Base-by-base conservation (phyloP, 345 rosid genomes). In the Physaria fendleri region DNA sequence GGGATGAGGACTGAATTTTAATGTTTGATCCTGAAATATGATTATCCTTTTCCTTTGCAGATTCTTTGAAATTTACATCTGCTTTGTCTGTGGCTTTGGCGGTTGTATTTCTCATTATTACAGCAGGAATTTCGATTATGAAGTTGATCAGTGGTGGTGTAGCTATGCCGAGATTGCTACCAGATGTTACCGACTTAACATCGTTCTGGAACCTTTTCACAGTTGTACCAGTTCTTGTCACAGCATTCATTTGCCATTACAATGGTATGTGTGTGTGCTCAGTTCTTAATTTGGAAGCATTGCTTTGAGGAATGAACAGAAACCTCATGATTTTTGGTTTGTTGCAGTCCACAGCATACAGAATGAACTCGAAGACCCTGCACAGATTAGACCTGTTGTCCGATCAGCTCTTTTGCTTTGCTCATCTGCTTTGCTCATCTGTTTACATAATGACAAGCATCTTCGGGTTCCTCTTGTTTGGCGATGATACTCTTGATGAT, bases 381-480 rank as follows among this genome's bases (percentile, higher is more conserved):
- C 85, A 44, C 83, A 81, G 78, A 82, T 84, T 64, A 78, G 55
- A 70, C 49, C 84, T 12, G 95, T 84, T 18, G 95, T 87, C 13
- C 70, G 77, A 65, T 77, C 97, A 15, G 73, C 97, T 16, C 86
- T n/a, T n/a, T n/a, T n/a, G n/a, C n/a, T n/a, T 90, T 70, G 71
- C 67, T 46, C n/a, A n/a, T n/a, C n/a, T n/a, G n/a, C 68, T 90
- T 15, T 90, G 97, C 73, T 90, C 97, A 51, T 66, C 80, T 45
- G 95, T 90, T 37, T 90, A 90, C 68, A 51, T 90, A 37, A 77
- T 78, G 88, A 87, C 81, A 8, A 90, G 97, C 76, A 64, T 87
- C 52, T 90, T 90, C 13, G 97, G 95, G 17, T 82, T 90, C 74
- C 95, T 90, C 56, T 85, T 90, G 48, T 90, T 90, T 21, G 95